Evolutionary conservation across 768 basidiomycete genomes (phyloP), one percentile per base, ranked within the genome.

Genomic region (Hypholoma fasciculare): DNA sequence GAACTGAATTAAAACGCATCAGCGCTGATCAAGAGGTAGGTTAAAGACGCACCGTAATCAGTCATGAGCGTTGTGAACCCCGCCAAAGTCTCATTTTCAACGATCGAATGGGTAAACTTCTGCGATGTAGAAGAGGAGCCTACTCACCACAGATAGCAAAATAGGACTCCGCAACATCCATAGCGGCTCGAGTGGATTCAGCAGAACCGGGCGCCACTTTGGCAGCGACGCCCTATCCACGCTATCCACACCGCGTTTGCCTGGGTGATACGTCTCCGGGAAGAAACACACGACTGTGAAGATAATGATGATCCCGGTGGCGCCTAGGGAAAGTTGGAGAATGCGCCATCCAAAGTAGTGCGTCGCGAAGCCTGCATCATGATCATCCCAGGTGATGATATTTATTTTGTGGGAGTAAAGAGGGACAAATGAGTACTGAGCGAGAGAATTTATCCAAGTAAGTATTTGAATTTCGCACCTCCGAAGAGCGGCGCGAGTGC

Each of bases 221-320:
- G 58, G 63, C 16, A 59, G 72, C 5, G 56, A 61, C 2, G 61
- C 60, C 2, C 65, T 61, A 14, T 67, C 59, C 3, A 69, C 52
- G 57, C 82, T 83, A 43, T 87, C 86, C 1, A 87, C 72, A 0
- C 85, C 82, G 49, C 79, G 73, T 4, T 79, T 65, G 2, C 83
- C 80, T 0, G 88, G 87, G 61, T 87, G 84, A 47, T 78, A 82
- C 1, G 88, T 90, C 63, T 90, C 89, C 0, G 88, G 88, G 13
- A 88, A 76, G 49, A 76, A 77, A 4, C 79, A 51, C 1, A 68
- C 37, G 12, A 87, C 72, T 3, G 74, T 58, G 4, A 80, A 8
- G 37, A 83, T 73, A 1, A 75, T 72, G 1, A 76, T 8, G 0
- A 82, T 27, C 1, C 79, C 80, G 37, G 72, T 69, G 0, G 73